Evolutionary conservation across 192 early-diverging fungal genomes (phyloP), one percentile per base, ranked within the genome.

Genomic region (Mortierella hygrophila): DNA sequence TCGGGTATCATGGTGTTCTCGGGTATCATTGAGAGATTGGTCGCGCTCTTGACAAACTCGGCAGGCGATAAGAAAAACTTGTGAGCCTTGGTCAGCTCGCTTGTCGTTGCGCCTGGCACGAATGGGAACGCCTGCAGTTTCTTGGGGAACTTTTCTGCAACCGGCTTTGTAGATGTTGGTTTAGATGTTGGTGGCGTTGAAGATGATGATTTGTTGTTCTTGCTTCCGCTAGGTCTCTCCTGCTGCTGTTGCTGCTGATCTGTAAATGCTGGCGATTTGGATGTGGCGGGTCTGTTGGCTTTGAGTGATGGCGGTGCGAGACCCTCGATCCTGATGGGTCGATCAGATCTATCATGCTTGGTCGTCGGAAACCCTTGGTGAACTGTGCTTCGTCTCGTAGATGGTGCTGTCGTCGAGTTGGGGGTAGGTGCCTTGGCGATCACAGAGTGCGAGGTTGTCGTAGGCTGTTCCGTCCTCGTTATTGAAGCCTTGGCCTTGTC

Each of bases 1-100:
- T 86, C 84, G 21, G 84, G 84, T 77, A 86, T 86, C 6, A 60
- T 35, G 0, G 79, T 86, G 70, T 86, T 86, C 20, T 86, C 79
- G 72, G 84, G 84, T 76, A 86, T 86, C 84, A 70, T 86, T 1
- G 65, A 44, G 16, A 86, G 32, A 10, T 57, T 57, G 32, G 75
- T 81, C 8, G 84, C 79, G 41, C 84, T 86, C 76, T 73, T 86
- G 52, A 86, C 84, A 74, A 86, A 86, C 21, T 74, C 79, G 32
- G 84, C 84, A 26, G 84, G 84, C 6, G 74, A 57, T n/a, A 86
- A 55, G 60, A 86, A 86, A 38, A 86, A 86, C 54, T 75, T 80
- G 79, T 86, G 84, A 29, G 84, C 78, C 44, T 86, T 86, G n/a
- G 71, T 32, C 40, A 86, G 54, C 54, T 86, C 84, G 29, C 52